Base-by-base conservation (phyloP, 1,284 basidiomycete genomes). In the Coriolopsis trogii region DNA sequence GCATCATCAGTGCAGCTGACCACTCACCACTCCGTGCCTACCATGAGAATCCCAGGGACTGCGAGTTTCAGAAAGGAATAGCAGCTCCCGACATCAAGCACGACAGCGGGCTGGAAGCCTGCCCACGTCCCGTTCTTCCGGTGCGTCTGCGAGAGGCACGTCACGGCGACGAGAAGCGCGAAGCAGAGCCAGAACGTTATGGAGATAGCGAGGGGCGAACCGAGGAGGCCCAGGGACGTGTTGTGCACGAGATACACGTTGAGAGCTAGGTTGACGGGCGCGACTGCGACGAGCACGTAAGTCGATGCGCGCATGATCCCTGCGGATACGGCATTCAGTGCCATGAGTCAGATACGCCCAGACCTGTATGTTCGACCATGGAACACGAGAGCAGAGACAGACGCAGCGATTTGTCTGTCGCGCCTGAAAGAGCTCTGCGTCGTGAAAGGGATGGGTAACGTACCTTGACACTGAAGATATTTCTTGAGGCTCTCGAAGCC, bases 381-480 rank as follows among this genome's bases (percentile, higher is more conserved):
- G 5, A 37, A 20, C n/a, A 37, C 16, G 34, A 37, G 34, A 6
- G 34, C 34, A 9, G 16, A 20, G 13, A 9, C 10, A 18, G 13
- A 10, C 13, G 34, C 21, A 21, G 37, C 18, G 18, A 39, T n/a
- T 20, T 39, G 20, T 15, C 21, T 10, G 37, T 23, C 21, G 25
- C 21, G 33, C 45, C 21, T 28, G 18, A 31, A 33, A 21, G 30
- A 31, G 30, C 3, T 13, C 30, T 31, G 30, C 30, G 13, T 12
- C 33, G n/a, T 20, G 26, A n/a, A 10, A 15, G 13, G 42, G 20
- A 25, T 24, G 29, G 26, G 41, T 33, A 30, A 60, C 74, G 55
- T 58, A 85, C 87, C 87, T 74, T 90, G 87, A 51, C 87, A 88
- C 65, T 90, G 87, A 20, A 90, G 65, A 67, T 89, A 90, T 68